Evolutionary conservation across 2,329 filamentous ascomycete genomes (phyloP).

Genomic region (Pseudophaeomoniella oleicola): DNA sequence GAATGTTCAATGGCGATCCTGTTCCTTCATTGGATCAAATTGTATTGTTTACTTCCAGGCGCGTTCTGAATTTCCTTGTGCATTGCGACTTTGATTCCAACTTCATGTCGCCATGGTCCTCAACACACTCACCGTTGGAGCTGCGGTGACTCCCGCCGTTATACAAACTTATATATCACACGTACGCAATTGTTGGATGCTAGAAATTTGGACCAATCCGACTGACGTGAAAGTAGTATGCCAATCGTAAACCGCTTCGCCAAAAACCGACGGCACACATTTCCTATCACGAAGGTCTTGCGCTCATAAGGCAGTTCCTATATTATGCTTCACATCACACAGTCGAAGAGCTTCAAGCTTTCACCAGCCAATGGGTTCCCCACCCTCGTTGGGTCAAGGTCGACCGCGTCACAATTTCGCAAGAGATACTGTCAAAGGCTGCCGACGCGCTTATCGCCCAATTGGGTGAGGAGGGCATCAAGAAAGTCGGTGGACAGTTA

Average conservation of each 20-base stretch:
- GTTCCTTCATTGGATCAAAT: too few species aligned
- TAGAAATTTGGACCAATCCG: conserved; percentile 1
- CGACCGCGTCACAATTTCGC: conserved; percentile 51
- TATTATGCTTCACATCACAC: conserved; percentile 74
- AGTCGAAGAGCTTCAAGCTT: conserved; percentile 83
- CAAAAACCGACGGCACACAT: conserved; percentile 80
- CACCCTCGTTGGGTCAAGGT: conserved; percentile 76
- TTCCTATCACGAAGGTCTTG: conserved; percentile 84
- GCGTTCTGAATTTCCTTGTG: too few species aligned
- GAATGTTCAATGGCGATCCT: too few species aligned
- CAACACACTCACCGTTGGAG: conserved; percentile 66
- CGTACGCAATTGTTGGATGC: conserved; percentile 41
- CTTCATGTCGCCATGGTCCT: conserved; percentile 42
- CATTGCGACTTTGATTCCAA: too few species aligned
- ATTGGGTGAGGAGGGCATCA: conserved; percentile 62
- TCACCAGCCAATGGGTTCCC: conserved; percentile 85
- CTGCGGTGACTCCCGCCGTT: conserved; percentile 76
- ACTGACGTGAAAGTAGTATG: conserved; percentile 42
- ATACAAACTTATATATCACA: conserved; percentile 77
- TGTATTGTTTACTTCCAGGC: too few species aligned
- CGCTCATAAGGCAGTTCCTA: conserved; percentile 76
- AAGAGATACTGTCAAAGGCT: conserved; percentile 48
- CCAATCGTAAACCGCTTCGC: conserved; percentile 60
- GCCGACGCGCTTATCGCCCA: conserved; percentile 56
- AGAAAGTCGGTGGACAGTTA: conserved; percentile 60